These are phyloP conservation scores for Pyracantha coccinea DNA, from an alignment of 331 rosid species.

Conservation along the genomic window DNA sequence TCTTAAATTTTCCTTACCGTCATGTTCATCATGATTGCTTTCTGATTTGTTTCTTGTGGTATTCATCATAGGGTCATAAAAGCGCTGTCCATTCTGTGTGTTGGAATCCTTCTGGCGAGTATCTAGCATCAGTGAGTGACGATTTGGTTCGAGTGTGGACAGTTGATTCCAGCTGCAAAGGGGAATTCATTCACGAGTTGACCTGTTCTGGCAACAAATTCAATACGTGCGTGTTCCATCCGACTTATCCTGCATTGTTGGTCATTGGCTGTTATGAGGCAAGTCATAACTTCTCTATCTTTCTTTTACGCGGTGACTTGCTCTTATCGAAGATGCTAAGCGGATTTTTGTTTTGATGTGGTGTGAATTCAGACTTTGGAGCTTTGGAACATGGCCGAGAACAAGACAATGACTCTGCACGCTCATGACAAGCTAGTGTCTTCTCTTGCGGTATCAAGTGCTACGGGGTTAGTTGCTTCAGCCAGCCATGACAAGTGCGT, in stretches of 20 bases:
- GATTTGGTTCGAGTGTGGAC: conserved; percentile 57
- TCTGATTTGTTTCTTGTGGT: conserved; percentile 2
- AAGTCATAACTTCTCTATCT: conserved; percentile 8
- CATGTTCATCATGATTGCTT: neutral
- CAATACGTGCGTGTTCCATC: conserved; percentile 64
- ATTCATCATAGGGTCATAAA: conserved; percentile 53
- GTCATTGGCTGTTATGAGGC: conserved; percentile 59
- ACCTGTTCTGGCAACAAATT: conserved; percentile 32
- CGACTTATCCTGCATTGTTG: conserved; percentile 37
- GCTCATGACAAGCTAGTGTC: conserved; percentile 63
- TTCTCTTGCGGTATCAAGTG: conserved; percentile 52
- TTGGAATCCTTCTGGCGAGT: conserved; percentile 66
- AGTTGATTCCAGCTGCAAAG: conserved; percentile 39
- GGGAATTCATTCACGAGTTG: conserved; percentile 44
- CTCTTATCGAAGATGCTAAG: neutral
- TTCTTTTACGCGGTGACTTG: neutral
- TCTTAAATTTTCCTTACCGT: neutral
- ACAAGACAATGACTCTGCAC: conserved; percentile 31
- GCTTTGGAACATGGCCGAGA: conserved; percentile 60
- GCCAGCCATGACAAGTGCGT: conserved; percentile 58
- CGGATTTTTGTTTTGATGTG: neutral
- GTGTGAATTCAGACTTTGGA: conserved; percentile 38
- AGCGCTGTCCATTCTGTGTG: conserved; percentile 43
- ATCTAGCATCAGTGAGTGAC: conserved; percentile 67
- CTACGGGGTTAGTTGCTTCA: conserved; percentile 60